These are phyloP conservation scores for Teunomyces tritomae DNA, from an alignment of 805 yeast genomes.

Conservation along the genomic window DNA sequence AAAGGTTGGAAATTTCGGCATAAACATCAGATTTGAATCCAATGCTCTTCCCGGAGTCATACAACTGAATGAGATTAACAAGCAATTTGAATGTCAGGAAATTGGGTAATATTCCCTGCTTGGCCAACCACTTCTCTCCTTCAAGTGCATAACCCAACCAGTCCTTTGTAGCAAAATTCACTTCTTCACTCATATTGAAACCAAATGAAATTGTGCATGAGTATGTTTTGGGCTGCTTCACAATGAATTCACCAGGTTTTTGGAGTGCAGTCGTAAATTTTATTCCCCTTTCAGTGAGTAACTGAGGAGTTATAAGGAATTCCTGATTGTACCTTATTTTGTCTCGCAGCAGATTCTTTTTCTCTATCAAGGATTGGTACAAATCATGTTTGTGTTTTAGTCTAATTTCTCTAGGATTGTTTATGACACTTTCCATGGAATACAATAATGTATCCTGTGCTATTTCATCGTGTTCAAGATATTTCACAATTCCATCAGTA, in stretches of 20 bases:
- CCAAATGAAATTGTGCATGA: slow-evolving; percentile 54
- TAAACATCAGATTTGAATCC: slow-evolving; percentile 37
- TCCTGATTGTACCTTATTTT: slow-evolving; percentile 37
- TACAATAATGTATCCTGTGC: slow-evolving; percentile 23
- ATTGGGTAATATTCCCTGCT: slow-evolving; percentile 49
- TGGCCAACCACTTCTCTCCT: slow-evolving; percentile 50
- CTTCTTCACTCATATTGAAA: slow-evolving; percentile 52
- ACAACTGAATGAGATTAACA: slow-evolving; percentile 43
- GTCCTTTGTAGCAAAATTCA: slow-evolving; percentile 51
- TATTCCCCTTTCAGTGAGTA: slow-evolving; percentile 49
- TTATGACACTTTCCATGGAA: slow-evolving; percentile 32
- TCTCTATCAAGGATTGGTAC: slow-evolving; percentile 17
- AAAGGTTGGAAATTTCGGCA: slow-evolving; percentile 29
- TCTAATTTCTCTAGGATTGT: slow-evolving; percentile 27
- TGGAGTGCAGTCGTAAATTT: slow-evolving; percentile 49
- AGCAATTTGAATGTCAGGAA: slow-evolving; percentile 52
- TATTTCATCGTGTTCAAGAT: slow-evolving; percentile 15
- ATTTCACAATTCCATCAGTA: slow-evolving; percentile 14
- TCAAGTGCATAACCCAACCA: slow-evolving; percentile 55
- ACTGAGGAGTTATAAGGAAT: slow-evolving; percentile 47
- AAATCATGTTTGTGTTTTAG: slow-evolving; percentile 23
- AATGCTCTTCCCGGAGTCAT: slow-evolving; percentile 29
- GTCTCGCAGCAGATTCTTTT: neutral
- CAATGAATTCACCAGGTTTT: slow-evolving; percentile 57
- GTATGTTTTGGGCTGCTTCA: slow-evolving; percentile 57